Evolutionary conservation across 2,329 filamentous ascomycete genomes (phyloP).

Genomic region (Diplodia scrobiculata): DNA sequence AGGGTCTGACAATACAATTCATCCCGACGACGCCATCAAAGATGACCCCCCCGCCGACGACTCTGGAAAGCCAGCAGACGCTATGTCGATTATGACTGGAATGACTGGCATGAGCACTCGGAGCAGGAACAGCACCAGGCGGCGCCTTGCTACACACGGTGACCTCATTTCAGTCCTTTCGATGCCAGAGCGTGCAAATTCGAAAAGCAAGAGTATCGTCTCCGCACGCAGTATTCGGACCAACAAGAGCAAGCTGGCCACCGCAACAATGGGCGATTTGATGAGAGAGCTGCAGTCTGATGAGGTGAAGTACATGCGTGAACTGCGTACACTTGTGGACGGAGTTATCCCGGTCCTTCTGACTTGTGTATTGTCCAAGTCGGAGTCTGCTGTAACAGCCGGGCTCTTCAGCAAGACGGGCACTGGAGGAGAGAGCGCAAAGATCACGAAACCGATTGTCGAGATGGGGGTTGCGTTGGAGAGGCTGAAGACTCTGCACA

Average conservation of each 20-base stretch:
- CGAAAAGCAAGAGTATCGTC: constrained; percentile 61
- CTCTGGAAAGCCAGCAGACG: constrained; percentile 17
- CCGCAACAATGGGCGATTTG: constrained; percentile 72
- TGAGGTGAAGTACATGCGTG: constrained; percentile 83
- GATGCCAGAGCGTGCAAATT: constrained; percentile 56
- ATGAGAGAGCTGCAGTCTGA: constrained; percentile 79
- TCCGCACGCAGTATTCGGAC: constrained; percentile 79
- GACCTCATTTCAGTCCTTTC: constrained; percentile 94
- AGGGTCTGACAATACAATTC: constrained; percentile 22
- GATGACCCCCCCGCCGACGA: background rate
- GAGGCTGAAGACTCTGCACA: constrained; percentile 77
- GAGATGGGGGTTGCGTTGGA: constrained; percentile 92
- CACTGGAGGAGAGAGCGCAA: constrained; percentile 46
- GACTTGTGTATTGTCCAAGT: constrained; percentile 76
- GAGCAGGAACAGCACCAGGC: constrained; percentile 55
- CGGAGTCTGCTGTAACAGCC: constrained; percentile 63
- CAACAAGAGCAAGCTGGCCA: constrained; percentile 66
- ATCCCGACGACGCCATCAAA: constrained; percentile 30
- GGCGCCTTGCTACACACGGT: constrained; percentile 84
- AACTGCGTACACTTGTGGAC: constrained; percentile 89
- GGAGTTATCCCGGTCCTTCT: constrained; percentile 92
- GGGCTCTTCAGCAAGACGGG: constrained; percentile 64
- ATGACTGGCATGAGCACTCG: constrained; percentile 35
- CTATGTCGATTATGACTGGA: constrained; percentile 24
- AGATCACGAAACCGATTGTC: constrained; percentile 81